Base-by-base conservation (phyloP, 495 filamentous ascomycete genomes). In the Penicillium paradoxum region DNA sequence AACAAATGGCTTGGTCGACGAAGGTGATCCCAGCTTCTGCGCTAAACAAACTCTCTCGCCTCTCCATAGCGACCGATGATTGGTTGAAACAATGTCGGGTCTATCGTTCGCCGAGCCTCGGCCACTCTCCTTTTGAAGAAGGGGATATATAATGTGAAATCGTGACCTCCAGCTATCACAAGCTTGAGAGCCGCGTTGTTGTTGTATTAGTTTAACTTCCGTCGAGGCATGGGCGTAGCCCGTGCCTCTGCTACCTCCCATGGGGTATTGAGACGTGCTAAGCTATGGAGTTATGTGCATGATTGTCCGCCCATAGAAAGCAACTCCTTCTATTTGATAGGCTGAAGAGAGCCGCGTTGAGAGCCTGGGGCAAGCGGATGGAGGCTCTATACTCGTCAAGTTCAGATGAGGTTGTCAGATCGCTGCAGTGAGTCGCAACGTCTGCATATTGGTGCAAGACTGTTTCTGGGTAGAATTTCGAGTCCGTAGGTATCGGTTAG, bases 101-200 rank as follows among this genome's bases (percentile, higher is more conserved):
- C 68, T 13, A 71, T 27, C 11, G 57, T 56, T n/a, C 30, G 30
- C 11, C 22, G 39, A 17, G 53, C 62, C 9, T 71, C 64, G 9
- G 51, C 52, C 2, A 71, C 62, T 29, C 76, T 66, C 25, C 45
- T 52, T 18, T 66, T 45, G 32, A 72, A 75, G 9, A 37, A 30
- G 1, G 68, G 57, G 2, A 54, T 58, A 49, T 90, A 84, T 33
- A 90, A 72, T 0, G 79, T 79, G 44, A 83, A 79, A 55, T 89
- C 85, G 55, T 89, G 86, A 60, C 89, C 88, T 0, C 86, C 85
- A 11, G 86, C 80, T 38, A 90, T 89, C n/a, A 85, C 79, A 10
- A 90, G 66, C 48, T 89, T 89, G 6, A 88, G 68, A 2, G 81
- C 78, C 0, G 85, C 83, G 6, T 82, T 60, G 46, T n/a, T n/a